Evolutionary conservation across 2,329 filamentous ascomycete species (phyloP).

Genomic region (Colletotrichum sp.): DNA sequence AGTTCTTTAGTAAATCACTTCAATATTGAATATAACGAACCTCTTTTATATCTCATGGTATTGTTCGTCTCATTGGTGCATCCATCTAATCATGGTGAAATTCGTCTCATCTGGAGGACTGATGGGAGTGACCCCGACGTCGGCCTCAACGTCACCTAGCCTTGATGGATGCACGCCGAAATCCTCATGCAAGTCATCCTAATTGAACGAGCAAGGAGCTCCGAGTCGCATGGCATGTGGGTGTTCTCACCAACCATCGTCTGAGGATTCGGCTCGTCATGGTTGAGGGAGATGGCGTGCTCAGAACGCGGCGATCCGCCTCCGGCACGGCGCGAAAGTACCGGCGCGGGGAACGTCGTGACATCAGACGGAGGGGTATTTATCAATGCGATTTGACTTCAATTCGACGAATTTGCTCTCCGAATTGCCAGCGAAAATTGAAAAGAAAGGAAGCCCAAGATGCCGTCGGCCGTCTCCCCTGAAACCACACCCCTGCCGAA

Average conservation of each 20-base stretch:
- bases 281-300: slow-evolving; percentile 17
- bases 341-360: background rate
- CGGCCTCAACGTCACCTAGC: background rate
- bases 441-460: background rate
- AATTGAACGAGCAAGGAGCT: too few relatives aligned
- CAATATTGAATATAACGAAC: accelerated
- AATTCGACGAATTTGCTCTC: background rate
- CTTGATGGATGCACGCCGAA: accelerated
- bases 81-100: background rate
- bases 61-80: background rate
- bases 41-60: accelerated
- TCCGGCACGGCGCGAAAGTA: background rate
- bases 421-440: background rate
- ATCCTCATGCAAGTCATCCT: background rate
- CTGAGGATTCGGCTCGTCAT: background rate
- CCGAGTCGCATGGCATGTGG: background rate
- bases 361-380: slow-evolving; percentile 13
- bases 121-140: background rate
- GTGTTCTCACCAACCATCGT: background rate
- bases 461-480: slow-evolving; percentile 10
- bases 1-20: accelerated
- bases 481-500: slow-evolving; percentile 19
- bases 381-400: background rate
- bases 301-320: background rate
- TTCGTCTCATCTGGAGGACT: background rate